Evolutionary conservation across 768 basidiomycete species (phyloP).

Genomic region (Rhodotorula kratochvilovae): DNA sequence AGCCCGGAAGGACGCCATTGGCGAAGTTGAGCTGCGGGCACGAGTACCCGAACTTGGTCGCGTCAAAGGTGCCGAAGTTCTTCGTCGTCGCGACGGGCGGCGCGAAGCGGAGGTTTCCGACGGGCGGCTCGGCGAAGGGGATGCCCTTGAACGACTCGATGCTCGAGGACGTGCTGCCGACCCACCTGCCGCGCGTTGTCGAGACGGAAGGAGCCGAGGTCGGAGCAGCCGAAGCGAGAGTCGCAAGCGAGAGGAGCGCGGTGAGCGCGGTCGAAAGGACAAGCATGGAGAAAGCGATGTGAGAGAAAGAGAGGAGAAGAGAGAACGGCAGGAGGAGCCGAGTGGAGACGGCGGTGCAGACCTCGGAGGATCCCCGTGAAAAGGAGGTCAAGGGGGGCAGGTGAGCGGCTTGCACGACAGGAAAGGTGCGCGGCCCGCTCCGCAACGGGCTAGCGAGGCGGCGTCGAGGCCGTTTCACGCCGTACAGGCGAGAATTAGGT

Average conservation of each 20-base stretch:
- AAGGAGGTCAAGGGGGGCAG: no score
- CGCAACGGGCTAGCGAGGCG: no score
- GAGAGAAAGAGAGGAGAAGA: no score
- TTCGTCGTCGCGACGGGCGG: slow-evolving; percentile 53
- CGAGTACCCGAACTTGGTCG: neutral
- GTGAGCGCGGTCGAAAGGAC: neutral
- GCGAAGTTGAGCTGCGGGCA: slow-evolving; percentile 14
- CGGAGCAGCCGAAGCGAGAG: no score
- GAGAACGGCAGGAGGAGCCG: no score
- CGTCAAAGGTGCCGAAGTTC: slow-evolving; percentile 2
- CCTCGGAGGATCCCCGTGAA: no score
- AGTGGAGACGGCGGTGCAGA: no score
- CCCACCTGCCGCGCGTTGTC: neutral
- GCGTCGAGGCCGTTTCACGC: no score
- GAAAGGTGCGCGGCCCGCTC: no score
- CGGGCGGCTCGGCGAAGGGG: slow-evolving; percentile 59
- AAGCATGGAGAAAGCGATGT: neutral
- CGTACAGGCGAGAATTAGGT: no score
- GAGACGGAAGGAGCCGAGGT: neutral
- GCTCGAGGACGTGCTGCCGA: slow-evolving; percentile 32
- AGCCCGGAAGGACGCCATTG: neutral
- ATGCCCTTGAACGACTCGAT: slow-evolving; percentile 60
- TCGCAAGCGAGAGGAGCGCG: no score
- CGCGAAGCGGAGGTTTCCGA: slow-evolving; percentile 59
- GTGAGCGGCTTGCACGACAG: no score